These are phyloP conservation scores for Lentinula raphanica DNA, from an alignment of 768 basidiomycete species.

Conservation along the genomic window DNA sequence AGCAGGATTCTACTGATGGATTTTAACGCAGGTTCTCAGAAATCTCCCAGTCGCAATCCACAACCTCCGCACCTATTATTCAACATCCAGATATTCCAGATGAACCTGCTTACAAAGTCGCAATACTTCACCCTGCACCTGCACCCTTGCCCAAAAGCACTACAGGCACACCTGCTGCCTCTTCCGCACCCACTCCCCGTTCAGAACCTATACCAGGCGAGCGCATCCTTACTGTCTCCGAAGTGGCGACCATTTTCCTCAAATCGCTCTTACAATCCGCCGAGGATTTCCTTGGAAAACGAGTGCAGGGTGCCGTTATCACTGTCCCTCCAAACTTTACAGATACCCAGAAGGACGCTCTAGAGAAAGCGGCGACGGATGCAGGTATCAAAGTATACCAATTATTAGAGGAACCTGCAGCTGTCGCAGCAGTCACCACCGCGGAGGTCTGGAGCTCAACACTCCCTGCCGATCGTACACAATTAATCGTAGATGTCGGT, in stretches of 20 bases:
- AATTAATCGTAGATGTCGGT: conserved; percentile 80
- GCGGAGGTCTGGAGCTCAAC: conserved; percentile 34
- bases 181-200: conserved; percentile 64
- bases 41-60: conserved; percentile 47
- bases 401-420: conserved; percentile 82
- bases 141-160: conserved; percentile 50
- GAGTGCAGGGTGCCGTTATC: conserved; percentile 77
- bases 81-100: conserved; percentile 69
- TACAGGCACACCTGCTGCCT: conserved; percentile 55
- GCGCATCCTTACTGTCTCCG: conserved; percentile 75
- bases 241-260: conserved; percentile 83
- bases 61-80: conserved; percentile 66
- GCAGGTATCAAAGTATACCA: conserved; percentile 85
- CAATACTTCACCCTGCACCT: conserved; percentile 75
- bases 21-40: conserved; percentile 70
- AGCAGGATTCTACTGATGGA: not conserved
- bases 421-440: conserved; percentile 59
- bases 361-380: conserved; percentile 67
- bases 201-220: conserved; percentile 62
- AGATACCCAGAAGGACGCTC: conserved; percentile 58
- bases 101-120: conserved; percentile 79
- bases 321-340: conserved; percentile 76
- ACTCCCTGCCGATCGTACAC: conserved; percentile 59
- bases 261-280: conserved; percentile 81
- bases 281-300: conserved; percentile 83